Conservation (phyloP, 1,284 basidiomycete species). For the Bjerkandera adusta region DNA sequence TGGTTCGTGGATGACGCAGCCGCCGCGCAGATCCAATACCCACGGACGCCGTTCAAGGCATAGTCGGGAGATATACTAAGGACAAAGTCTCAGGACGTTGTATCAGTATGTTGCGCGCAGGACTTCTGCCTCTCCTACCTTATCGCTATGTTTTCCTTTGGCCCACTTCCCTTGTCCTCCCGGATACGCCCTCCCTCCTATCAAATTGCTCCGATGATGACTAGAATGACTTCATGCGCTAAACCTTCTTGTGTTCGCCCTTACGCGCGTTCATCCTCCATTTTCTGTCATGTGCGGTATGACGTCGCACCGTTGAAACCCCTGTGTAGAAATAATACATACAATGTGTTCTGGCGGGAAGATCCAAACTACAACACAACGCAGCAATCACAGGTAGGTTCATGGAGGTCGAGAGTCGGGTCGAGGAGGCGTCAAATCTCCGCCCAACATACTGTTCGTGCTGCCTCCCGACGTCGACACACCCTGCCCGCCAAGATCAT, state of each 20-base stretch:
- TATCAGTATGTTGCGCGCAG: conserved; percentile 9
- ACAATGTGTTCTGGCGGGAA: background rate
- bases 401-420: conserved; percentile 15
- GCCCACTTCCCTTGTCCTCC: background rate
- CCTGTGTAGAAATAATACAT: background rate
- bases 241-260: no score
- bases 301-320: background rate
- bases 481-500: conserved; percentile 1
- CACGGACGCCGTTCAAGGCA: conserved; percentile 52
- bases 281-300: no score
- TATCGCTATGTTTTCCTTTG: background rate
- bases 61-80: conserved; percentile 23
- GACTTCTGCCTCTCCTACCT: background rate
- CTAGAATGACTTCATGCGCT: no score
- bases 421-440: conserved; percentile 15
- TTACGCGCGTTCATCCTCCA: background rate
- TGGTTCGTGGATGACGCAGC: conserved; percentile 92
- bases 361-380: background rate
- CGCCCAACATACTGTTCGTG: conserved; percentile 5
- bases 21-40: conserved; percentile 58
- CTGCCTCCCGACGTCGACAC: conserved; percentile 2
- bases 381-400: background rate
- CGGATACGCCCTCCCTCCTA: background rate
- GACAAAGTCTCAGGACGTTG: conserved; percentile 4
- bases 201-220: no score